Evolutionary conservation across 345 rosid species (phyloP).

Genomic region (Salix caprea): DNA sequence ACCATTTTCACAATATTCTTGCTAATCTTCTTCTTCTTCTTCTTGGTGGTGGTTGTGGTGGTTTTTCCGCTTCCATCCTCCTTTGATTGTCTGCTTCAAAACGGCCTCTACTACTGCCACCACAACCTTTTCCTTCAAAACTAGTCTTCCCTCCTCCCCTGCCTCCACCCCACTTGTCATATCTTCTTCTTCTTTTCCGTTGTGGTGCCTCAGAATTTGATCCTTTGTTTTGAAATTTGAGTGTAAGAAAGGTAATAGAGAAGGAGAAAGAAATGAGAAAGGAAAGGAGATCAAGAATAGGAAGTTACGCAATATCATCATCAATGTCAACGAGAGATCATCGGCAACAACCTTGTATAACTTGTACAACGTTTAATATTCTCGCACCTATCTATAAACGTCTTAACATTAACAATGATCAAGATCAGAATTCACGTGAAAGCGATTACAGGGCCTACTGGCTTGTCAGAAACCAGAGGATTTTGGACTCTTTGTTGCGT

Average conservation of each 20-base stretch:
- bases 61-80: neutral
- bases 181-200: neutral
- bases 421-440: conserved; percentile 64
- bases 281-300: conserved; percentile 47
- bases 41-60: neutral
- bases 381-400: conserved; percentile 94
- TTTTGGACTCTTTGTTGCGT: conserved; percentile 67
- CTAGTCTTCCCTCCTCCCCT: neutral
- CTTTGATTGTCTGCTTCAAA: neutral
- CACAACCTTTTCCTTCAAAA: neutral
- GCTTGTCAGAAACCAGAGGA: conserved; percentile 69
- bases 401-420: conserved; percentile 19
- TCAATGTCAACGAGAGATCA: conserved; percentile 52
- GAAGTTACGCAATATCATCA: conserved; percentile 84
- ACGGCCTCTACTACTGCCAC: neutral
- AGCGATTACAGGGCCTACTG: conserved; percentile 69
- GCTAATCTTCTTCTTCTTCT: neutral
- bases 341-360: conserved; percentile 67
- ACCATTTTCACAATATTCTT: neutral
- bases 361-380: conserved; percentile 82
- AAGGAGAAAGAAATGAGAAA: conserved; percentile 7
- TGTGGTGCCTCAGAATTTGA: neutral
- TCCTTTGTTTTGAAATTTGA: neutral
- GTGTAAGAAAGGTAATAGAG: neutral
- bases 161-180: neutral